Evolutionary conservation across 805 yeast species (phyloP), one percentile per base, ranked within the genome.

Genomic region (Phaffomyces antillensis): DNA sequence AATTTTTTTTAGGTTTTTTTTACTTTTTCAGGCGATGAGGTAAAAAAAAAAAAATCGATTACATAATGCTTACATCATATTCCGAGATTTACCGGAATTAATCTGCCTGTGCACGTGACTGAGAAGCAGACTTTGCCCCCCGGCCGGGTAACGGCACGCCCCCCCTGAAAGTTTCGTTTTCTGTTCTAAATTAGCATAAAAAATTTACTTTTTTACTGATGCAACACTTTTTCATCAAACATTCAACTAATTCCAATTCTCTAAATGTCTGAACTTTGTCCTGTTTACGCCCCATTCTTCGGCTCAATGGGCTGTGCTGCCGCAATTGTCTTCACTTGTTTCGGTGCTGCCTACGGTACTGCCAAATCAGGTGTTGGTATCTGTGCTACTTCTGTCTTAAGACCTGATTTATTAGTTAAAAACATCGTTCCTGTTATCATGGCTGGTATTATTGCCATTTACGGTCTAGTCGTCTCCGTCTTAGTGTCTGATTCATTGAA

Each of bases 281-380:
- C 72, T 39, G 71, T 67, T 49, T 64, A 65, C 55, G 72, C 78
- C 68, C 99, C 99, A 67, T 93, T 93, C 78, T 93, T 93, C 70
- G 99, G 99, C 63, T 91, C 97, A 57, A 87, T 93, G 64, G 99
- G 99, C 66, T 95, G 99, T 78, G 96, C 99, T 48, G 88, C 98
- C 44, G 97, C 99, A 68, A 93, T 93, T 65, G 88, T 95, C 64
- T 93, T 93, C 81, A 90, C 99, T 68, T 88, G 96, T 65, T 88
- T 90, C 66, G 99, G 99, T 75, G 98, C 99, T 62, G 87, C 96
- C 46, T 90, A 90, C 71, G 99, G 99, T 75, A 91, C 98, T 55
- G 99, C 99, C 64, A 91, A 91, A 72, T 86, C 96, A 24, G 99
- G 99, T 75, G 96, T 93, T 55, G 99, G 98, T 81, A 90, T 91